phyloP scores from a whole-genome alignment of 176 grass and related monocot genomes.

The Paspalum vaginatum region DNA sequence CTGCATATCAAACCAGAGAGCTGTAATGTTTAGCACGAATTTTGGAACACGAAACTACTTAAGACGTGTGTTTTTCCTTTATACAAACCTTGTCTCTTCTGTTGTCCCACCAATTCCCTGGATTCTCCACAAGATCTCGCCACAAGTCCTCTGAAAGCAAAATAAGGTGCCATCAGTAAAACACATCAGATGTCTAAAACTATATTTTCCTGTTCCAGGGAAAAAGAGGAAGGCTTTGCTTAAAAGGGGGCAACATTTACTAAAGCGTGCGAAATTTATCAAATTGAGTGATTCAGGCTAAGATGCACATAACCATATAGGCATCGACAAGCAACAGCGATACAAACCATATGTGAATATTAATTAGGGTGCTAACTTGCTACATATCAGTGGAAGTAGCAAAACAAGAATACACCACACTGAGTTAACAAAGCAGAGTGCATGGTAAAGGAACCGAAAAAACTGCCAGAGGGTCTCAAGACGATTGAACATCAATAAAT shows the following conservation, averaged over 20 bases:
- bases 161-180: background rate
- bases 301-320: background rate
- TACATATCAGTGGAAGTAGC: background rate
- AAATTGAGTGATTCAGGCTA: background rate
- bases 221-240: background rate
- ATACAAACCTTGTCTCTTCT: slow-evolving; percentile 55
- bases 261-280: background rate
- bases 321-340: background rate
- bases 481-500: background rate
- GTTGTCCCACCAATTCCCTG: slow-evolving; percentile 83
- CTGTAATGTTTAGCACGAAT: slow-evolving; percentile 29
- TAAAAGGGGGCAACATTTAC: background rate
- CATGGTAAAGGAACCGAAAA: background rate
- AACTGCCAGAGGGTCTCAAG: background rate
- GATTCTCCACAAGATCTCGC: slow-evolving; percentile 68
- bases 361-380: background rate
- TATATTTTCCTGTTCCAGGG: background rate
- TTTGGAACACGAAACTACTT: background rate
- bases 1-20: slow-evolving; percentile 41
- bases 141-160: slow-evolving; percentile 62
- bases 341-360: background rate
- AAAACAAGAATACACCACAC: background rate
- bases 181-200: background rate
- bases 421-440: background rate
- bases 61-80: background rate